Percentiles rank a stretch among this genome's conserved stretches.
Evolutionary conservation across 768 basidiomycete genomes (phyloP).

Genomic region (Termitomyces sp.): DNA sequence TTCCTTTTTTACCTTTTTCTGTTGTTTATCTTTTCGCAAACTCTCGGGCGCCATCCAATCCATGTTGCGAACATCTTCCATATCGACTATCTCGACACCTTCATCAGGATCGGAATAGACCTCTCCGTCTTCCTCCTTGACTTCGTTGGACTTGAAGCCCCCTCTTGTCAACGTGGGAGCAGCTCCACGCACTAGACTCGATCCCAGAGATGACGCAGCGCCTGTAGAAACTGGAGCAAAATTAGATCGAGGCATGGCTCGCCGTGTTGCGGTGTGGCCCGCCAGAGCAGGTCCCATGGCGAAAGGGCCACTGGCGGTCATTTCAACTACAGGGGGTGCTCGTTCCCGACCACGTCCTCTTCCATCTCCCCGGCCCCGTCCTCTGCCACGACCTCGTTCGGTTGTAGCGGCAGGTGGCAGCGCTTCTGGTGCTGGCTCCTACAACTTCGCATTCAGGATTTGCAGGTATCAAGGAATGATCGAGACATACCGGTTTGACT

Average conservation of each 20-base stretch:
- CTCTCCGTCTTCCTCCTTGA: constrained; percentile 46
- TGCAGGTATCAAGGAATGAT: not conserved
- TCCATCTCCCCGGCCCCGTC: constrained; percentile 42
- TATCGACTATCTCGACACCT: constrained; percentile 82
- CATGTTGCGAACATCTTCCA: constrained; percentile 70
- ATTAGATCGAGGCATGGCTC: constrained; percentile 48
- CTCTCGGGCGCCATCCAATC: constrained; percentile 89
- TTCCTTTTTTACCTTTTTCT: constrained; percentile 42
- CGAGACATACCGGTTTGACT: constrained; percentile 49
- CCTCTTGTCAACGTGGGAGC: constrained; percentile 46
- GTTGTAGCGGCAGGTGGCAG: constrained; percentile 24
- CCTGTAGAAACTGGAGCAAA: constrained; percentile 46
- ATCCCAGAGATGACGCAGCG: constrained; percentile 36
- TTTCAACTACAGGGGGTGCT: constrained; percentile 50
- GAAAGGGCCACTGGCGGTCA: constrained; percentile 85
- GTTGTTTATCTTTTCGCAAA: constrained; percentile 42
- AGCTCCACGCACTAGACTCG: constrained; percentile 41
- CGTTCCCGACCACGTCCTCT: constrained; percentile 50
- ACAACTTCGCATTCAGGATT: constrained; percentile 7
- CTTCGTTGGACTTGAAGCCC: constrained; percentile 22
- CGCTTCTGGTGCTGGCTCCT: constrained; percentile 43
- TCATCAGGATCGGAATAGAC: constrained; percentile 85
- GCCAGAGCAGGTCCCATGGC: constrained; percentile 78
- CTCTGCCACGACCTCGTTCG: constrained; percentile 42
- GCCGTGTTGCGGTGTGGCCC: constrained; percentile 43